Evolutionary conservation across 768 basidiomycete genomes (phyloP).

Genomic region (Leccinum barrowsii): DNA sequence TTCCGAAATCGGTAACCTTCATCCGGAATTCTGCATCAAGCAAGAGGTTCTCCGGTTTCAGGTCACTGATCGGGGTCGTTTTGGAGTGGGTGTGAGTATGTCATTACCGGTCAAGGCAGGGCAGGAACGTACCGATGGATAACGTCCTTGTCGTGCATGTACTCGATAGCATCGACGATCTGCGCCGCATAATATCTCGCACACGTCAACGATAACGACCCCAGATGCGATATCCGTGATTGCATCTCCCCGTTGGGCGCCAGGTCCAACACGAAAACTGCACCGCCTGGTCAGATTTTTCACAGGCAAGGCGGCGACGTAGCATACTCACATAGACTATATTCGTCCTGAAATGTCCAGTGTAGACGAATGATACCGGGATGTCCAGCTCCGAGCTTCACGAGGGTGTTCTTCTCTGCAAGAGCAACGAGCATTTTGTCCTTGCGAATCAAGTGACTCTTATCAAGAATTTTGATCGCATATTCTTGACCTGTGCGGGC

Average conservation of each 20-base stretch:
- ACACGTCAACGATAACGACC: constrained; percentile 80
- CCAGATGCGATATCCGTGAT: constrained; percentile 64
- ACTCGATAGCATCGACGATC: constrained; percentile 81
- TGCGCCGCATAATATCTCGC: constrained; percentile 87
- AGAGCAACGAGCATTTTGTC: constrained; percentile 76
- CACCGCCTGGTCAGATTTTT: constrained; percentile 6
- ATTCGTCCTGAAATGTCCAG: constrained; percentile 83
- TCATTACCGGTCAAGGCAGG: constrained; percentile 2
- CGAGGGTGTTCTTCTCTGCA: constrained; percentile 76
- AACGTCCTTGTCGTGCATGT: constrained; percentile 88
- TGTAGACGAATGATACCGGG: constrained; percentile 79
- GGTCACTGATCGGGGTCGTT: constrained; percentile 43
- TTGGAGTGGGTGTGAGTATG: constrained; percentile 9
- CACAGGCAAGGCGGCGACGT: background rate
- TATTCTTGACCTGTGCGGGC: constrained; percentile 58
- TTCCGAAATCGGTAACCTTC: constrained; percentile 97
- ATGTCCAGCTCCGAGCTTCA: constrained; percentile 61
- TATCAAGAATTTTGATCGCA: constrained; percentile 81
- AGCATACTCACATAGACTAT: constrained; percentile 68
- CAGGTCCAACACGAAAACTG: constrained; percentile 79
- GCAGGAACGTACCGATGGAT: constrained; percentile 64
- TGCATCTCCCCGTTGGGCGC: constrained; percentile 79
- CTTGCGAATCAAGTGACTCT: constrained; percentile 75
- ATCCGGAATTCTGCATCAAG: constrained; percentile 84
- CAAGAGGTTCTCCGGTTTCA: constrained; percentile 86